A percentile compares a stretch with the other conserved stretches of the same genome.
Evolutionary conservation across 257 asterid species (phyloP).

Genomic region (Lycium ferocissimum): DNA sequence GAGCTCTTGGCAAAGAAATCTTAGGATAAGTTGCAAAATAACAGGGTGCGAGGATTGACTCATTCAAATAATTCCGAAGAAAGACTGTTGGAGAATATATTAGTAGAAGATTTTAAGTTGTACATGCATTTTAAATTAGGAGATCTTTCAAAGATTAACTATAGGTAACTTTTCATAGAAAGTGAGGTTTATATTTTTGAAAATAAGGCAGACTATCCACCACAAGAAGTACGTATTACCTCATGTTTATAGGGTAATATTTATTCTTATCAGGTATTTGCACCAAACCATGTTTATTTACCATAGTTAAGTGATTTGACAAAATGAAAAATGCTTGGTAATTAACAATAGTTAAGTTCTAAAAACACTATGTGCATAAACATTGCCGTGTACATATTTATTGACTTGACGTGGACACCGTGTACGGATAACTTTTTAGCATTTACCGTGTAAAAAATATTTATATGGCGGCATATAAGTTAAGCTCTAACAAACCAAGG

Average conservation of each 20-base stretch:
- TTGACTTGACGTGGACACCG: not conserved
- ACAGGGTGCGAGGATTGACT: not conserved
- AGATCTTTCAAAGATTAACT: too few relatives aligned
- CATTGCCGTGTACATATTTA: not conserved
- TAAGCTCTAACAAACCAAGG: too few relatives aligned
- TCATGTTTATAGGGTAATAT: not conserved
- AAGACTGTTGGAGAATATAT: too few relatives aligned
- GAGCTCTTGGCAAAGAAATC: too few relatives aligned
- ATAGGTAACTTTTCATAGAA: not conserved
- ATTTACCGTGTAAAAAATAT: too few relatives aligned
- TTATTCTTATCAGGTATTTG: not conserved
- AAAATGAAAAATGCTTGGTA: not conserved
- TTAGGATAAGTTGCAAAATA: not conserved
- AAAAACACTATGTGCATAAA: not conserved
- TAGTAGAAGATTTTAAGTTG: too few relatives aligned
- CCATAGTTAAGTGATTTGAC: not conserved
- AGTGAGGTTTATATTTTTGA: not conserved
- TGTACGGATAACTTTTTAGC: too few relatives aligned
- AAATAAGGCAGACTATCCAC: not conserved
- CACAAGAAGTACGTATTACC: not conserved
- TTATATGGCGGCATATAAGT: too few relatives aligned
- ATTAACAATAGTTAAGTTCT: not conserved
- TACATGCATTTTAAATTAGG: too few relatives aligned
- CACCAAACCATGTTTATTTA: not conserved
- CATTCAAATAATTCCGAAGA: not conserved